Conservation (phyloP, 106 monocot genomes). For the Dactylorhiza incarnata region DNA sequence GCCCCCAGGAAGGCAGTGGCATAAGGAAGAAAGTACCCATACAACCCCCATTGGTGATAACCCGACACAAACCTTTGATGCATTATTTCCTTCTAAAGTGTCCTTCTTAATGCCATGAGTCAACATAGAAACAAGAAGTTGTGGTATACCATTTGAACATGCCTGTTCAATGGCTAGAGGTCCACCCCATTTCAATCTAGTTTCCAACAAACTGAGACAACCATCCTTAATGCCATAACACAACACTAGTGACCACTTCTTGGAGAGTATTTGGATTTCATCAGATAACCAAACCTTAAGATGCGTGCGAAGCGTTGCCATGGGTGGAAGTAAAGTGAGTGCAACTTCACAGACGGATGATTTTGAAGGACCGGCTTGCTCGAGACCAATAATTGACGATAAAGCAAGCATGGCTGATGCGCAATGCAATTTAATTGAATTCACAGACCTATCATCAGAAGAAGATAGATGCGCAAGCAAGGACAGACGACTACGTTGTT, state of each 20-base stretch:
- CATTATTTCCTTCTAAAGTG: conserved; percentile 22
- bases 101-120: conserved; percentile 37
- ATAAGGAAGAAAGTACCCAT: conserved; percentile 56
- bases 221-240: conserved; percentile 76
- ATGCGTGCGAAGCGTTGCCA: conserved; percentile 53
- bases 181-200: conserved; percentile 74
- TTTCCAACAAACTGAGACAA: conserved; percentile 61
- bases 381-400: conserved; percentile 67
- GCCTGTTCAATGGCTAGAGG: conserved; percentile 85
- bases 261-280: conserved; percentile 31
- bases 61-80: conserved; percentile 22
- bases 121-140: conserved; percentile 63
- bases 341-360: conserved; percentile 56
- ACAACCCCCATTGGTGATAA: conserved; percentile 83
- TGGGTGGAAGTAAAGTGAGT: conserved; percentile 67
- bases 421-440: conserved; percentile 62
- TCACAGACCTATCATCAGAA: conserved; percentile 44
- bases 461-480: conserved; percentile 67
- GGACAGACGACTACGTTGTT: conserved; percentile 70
- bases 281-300: conserved; percentile 47
- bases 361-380: conserved; percentile 29
- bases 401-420: conserved; percentile 89
- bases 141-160: conserved; percentile 78
- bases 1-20: conserved; percentile 66
- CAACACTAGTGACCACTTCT: conserved; percentile 27